phyloP scores from a whole-genome alignment of 1,139 yeast species.

The Blastobotrys raffinosifermentans region DNA sequence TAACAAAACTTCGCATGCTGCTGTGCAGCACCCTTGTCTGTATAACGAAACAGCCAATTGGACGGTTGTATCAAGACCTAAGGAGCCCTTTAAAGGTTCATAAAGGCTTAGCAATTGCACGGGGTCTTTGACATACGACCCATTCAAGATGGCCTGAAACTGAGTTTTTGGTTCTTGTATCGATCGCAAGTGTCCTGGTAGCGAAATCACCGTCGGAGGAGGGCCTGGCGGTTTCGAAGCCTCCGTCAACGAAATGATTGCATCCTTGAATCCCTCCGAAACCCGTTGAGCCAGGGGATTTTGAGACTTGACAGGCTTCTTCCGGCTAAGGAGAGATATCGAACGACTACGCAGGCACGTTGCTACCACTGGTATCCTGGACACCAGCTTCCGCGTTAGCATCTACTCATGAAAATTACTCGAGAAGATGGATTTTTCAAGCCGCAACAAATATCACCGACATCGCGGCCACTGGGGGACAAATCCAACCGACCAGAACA shows the following conservation, averaged over 20 bases:
- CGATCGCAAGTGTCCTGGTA: neutral
- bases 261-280: constrained; percentile 9
- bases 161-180: constrained; percentile 2
- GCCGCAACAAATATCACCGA: too few species aligned
- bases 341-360: too few species aligned
- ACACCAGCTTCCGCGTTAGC: too few species aligned
- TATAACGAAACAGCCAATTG: constrained; percentile 12
- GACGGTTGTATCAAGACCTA: constrained; percentile 9
- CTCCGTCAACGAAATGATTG: constrained; percentile 8
- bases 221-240: neutral
- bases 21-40: constrained; percentile 8
- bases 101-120: constrained; percentile 6
- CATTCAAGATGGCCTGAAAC: constrained; percentile 2
- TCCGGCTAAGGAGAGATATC: neutral
- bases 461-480: too few species aligned
- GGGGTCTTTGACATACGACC: neutral
- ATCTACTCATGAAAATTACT: too few species aligned
- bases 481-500: too few species aligned
- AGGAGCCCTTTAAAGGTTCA: constrained; percentile 8
- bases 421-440: too few species aligned
- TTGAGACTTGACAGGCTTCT: neutral
- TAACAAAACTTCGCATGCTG: constrained; percentile 10
- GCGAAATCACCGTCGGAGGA: neutral
- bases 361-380: too few species aligned
- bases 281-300: neutral